These are phyloP conservation scores for Rubia yunnanensis DNA, from an alignment of 257 asterid genomes.

Conservation along the genomic window DNA sequence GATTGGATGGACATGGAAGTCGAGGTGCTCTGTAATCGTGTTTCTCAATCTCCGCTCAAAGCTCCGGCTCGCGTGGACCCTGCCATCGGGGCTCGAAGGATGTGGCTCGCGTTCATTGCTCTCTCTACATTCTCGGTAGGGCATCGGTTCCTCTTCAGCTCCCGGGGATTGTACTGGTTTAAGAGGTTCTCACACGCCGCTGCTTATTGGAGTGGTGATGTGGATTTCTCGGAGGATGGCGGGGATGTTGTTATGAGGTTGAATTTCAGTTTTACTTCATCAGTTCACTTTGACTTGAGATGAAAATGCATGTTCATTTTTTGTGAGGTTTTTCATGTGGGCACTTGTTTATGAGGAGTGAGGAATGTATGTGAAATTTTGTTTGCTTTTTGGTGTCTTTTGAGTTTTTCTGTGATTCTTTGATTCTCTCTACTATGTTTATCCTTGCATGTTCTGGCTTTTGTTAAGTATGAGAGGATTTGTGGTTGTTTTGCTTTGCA, in stretches of 20 bases:
- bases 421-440: background rate
- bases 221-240: no score
- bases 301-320: no score
- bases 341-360: no score
- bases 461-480: background rate
- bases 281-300: no score
- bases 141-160: no score
- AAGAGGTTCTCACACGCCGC: no score
- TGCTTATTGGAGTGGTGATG: no score
- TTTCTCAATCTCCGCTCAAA: slow-evolving; percentile 75
- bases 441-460: background rate
- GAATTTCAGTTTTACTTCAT: no score
- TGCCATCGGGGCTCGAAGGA: slow-evolving; percentile 87
- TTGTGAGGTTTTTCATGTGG: background rate
- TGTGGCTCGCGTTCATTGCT: slow-evolving; percentile 88
- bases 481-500: background rate
- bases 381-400: background rate
- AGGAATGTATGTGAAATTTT: background rate
- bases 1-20: slow-evolving; percentile 98
- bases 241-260: no score
- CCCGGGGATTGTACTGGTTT: no score
- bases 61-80: slow-evolving; percentile 68
- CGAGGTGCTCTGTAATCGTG: slow-evolving; percentile 79
- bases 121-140: slow-evolving; percentile 75
- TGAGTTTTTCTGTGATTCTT: background rate